Base-by-base conservation (phyloP, 805 yeast species). In the Metschnikowia borealis region DNA sequence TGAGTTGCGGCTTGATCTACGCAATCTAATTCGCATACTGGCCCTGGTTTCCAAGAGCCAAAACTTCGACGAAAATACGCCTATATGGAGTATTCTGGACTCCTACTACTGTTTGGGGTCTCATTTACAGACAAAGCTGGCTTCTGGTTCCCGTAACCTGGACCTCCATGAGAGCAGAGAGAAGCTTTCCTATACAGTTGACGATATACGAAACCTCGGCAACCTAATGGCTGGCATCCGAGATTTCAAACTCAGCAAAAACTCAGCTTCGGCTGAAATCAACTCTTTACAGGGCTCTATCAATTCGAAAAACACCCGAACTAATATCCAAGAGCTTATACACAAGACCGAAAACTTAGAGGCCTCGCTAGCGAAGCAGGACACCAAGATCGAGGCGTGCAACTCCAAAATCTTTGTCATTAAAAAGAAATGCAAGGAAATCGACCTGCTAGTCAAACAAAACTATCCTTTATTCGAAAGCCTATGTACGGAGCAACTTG, bases 171-270 rank as follows among this genome's bases (percentile, higher is more conserved):
- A 36, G 40, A 32, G 15, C 36, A 3, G 10, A 26, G 29, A 23
- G 10, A 35, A 31, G 17, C 33, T 8, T 37, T 57, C 61, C 6
- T 56, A 56, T 42, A 38, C 58, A 4, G 37, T 52, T 5, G 60
- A 57, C 37, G 54, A 52, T 20, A 49, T 53, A 3, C 54, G 61
- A 6, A 53, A 49, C 21, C n/a, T 56, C 20, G 45, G 48, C 38
- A 54, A 50, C 34, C 51, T 57, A 14, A 26, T 40, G 18, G 31
- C 40, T 7, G 59, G 61, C 5, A 40, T 57, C 15, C 62, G 61
- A 26, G 78, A 73, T 46, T 62, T 73, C 37, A 33, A 47, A 5
- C 14, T 36, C 2, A 52, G 69, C 34, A 71, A 70, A 49, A 35
- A 31, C n/a, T 54, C 48, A 18, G 48, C 67, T 1, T 44, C 62